phyloP scores from a whole-genome alignment of 495 filamentous ascomycete species.

The Cairneyella variabilis region DNA sequence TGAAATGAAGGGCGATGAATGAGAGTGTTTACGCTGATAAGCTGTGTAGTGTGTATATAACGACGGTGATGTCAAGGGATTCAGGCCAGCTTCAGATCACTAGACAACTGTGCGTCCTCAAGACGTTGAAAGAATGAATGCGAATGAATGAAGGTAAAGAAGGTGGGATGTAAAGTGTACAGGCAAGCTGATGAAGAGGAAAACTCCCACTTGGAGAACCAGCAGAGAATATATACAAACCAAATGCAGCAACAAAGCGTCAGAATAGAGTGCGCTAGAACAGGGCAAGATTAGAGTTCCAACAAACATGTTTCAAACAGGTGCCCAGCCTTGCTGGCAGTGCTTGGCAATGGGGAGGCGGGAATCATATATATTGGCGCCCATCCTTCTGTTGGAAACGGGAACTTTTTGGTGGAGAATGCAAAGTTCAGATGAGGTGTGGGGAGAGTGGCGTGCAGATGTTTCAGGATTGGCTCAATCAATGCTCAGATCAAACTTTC shows the following conservation, averaged over 20 bases:
- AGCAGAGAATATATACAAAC: neutral
- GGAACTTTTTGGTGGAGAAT: too few relatives aligned
- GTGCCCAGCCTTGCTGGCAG: neutral
- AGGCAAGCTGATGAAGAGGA: too few relatives aligned
- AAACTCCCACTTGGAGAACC: too few relatives aligned
- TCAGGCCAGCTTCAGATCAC: neutral
- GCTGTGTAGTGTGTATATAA: neutral
- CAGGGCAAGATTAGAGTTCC: neutral
- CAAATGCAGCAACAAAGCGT: neutral
- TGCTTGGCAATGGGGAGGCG: neutral
- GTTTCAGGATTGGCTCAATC: neutral
- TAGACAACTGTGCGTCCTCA: neutral
- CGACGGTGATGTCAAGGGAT: neutral
- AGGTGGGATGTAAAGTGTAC: too few relatives aligned
- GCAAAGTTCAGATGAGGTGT: neutral
- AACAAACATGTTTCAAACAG: neutral
- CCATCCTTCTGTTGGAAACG: too few relatives aligned
- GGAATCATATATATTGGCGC: neutral
- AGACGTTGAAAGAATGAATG: neutral
- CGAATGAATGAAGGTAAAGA: neutral
- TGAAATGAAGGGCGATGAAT: neutral
- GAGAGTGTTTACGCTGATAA: neutral
- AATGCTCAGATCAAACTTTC: neutral
- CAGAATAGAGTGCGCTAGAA: neutral
- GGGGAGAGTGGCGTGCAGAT: neutral